These are phyloP conservation scores for Magnaporthiopsis poae DNA, from an alignment of 2,329 filamentous ascomycete genomes.

Conservation along the genomic window DNA sequence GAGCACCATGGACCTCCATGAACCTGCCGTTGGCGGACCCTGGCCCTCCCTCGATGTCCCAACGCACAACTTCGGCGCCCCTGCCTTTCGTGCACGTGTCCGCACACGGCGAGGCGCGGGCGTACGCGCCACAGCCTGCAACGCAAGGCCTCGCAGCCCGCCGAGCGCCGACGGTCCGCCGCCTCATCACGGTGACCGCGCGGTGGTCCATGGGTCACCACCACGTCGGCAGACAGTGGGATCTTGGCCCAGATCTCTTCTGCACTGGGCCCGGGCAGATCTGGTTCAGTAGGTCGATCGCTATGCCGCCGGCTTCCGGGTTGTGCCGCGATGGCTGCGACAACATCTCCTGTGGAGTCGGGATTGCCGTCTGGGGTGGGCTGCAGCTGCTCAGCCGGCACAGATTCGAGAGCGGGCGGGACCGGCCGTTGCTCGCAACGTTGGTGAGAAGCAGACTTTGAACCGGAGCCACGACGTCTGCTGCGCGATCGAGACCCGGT, in stretches of 20 bases:
- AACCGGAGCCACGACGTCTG: not conserved
- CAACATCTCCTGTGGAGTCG: not conserved
- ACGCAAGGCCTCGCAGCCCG: constrained; percentile 53
- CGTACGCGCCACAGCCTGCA: constrained; percentile 49
- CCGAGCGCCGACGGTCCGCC: constrained; percentile 24
- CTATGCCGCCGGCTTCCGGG: not conserved
- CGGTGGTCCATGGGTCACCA: constrained; percentile 63
- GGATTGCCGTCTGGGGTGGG: not conserved
- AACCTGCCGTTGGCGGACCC: constrained; percentile 7
- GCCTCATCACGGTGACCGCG: constrained; percentile 47
- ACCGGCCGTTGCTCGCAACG: not conserved
- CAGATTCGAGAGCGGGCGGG: too few relatives aligned
- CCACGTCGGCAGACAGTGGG: constrained; percentile 51
- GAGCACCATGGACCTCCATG: constrained; percentile 1
- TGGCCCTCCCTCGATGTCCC: constrained; percentile 38
- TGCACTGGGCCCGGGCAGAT: not conserved
- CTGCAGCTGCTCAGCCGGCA: not conserved
- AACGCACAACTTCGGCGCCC: constrained; percentile 52
- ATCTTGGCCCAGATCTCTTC: constrained; percentile 48
- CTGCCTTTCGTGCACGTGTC: constrained; percentile 61
- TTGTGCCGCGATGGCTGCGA: not conserved
- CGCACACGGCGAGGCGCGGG: constrained; percentile 57
- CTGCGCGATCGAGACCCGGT: not conserved
- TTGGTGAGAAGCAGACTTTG: not conserved
- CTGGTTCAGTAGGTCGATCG: not conserved